Evolutionary conservation across 371 early-diverging fungal species (phyloP), one percentile per base, ranked within the genome.

Genomic region (Smittium mucronatum): DNA sequence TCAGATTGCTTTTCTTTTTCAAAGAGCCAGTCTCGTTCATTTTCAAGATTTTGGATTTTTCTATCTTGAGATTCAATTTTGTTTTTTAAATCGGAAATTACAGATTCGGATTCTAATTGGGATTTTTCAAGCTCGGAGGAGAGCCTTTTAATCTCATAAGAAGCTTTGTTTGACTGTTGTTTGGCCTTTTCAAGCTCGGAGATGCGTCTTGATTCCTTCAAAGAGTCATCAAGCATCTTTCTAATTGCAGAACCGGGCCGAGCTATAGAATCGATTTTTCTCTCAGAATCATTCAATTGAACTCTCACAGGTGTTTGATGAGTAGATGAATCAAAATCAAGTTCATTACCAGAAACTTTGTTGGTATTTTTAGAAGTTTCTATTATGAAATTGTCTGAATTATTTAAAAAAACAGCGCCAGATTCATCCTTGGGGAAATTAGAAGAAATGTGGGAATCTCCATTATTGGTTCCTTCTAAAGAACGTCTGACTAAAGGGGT

Each of bases 21-120:
- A 1, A 77, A 71, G 36, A 85, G 72, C 74, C 78, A 81, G 64
- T 69, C 64, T 16, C 82, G 76, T 64, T 84, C 82, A 5, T 74
- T 71, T 67, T 84, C 84, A 32, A 82, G 71, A 69, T 70, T 74
- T 74, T 84, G 75, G 8, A 77, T 67, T 60, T 75, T 74, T 57
- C 67, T 63, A 15, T 68, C 57, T 29, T 71, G 72, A 0, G 64
- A 71, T 34, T 67, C 61, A 61, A 77, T 16, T 47, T 36, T 59
- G 26, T 15, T 15, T 57, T 31, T 68, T n/a, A 30, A 26, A n/a
- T 72, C 72, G 0, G 60, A 58, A 63, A 75, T 75, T 32, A 72
- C 70, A n/a, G 64, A 33, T 58, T 74, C 64, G 0, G 71, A 70
- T 25, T 75, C 79, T 31, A 73, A 70, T 30, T 73, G 70, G 11